A percentile compares a stretch with the other conserved stretches of the same genome.
Conservation (phyloP, 257 asterid genomes). For the Nicotiana attenuata region DNA sequence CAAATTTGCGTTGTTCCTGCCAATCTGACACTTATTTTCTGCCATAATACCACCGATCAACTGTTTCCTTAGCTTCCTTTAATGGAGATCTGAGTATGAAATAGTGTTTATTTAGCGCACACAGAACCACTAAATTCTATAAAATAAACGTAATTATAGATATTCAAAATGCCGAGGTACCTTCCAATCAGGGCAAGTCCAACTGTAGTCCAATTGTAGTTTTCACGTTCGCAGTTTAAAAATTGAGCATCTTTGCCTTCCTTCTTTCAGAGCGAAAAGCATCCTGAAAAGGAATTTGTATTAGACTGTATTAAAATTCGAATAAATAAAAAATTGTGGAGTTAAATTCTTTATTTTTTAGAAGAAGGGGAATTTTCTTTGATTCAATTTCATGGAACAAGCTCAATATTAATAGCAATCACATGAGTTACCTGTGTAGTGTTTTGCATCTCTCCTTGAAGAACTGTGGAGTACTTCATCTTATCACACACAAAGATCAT, state of each 20-base stretch:
- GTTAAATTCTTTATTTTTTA: not conserved
- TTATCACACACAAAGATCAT: no score
- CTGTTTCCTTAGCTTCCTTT: no score
- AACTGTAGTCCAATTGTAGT: constrained; percentile 83
- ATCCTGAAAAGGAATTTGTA: no score
- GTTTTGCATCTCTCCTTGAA: no score
- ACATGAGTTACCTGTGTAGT: constrained; percentile 31
- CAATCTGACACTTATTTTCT: constrained; percentile 79
- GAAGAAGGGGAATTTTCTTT: not conserved
- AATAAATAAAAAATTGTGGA: no score
- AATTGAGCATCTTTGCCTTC: constrained; percentile 98
- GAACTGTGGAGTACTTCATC: no score
- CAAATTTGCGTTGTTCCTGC: constrained; percentile 69
- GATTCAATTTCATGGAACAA: not conserved
- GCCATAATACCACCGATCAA: constrained; percentile 90
- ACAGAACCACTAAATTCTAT: not conserved
- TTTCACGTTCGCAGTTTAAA: constrained; percentile 93
- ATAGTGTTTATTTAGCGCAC: constrained; percentile 11
- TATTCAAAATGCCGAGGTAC: constrained; percentile 23
- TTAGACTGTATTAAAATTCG: not conserved
- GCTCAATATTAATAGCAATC: not conserved
- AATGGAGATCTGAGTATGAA: constrained; percentile 65
- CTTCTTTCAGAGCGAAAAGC: no score
- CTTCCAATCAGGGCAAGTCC: constrained; percentile 96
- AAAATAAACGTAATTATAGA: constrained; percentile 3